Evolutionary conservation across 345 rosid genomes (phyloP).

Genomic region (Euphorbia peplus): DNA sequence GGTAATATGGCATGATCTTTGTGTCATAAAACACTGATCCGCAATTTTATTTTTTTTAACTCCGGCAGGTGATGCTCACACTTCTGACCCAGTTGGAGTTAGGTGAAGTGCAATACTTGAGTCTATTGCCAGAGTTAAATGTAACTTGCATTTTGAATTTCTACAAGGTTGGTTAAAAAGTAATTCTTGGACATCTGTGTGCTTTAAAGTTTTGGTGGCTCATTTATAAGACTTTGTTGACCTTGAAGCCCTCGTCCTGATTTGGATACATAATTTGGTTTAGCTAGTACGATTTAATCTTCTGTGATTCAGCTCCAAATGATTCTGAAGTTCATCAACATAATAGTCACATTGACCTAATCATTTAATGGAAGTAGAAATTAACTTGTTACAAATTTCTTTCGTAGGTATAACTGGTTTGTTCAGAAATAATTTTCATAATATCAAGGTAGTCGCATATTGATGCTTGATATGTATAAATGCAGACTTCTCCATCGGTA

Average conservation of each 20-base stretch:
- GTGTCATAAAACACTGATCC: conserved; percentile 6
- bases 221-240: not conserved
- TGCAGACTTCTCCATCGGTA: conserved; percentile 72
- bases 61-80: conserved; percentile 85
- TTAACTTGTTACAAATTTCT: not conserved
- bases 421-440: not conserved
- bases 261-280: conserved; percentile 3
- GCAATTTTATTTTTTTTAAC: too few relatives aligned
- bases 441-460: conserved; percentile 6
- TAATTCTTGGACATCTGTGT: not conserved
- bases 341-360: not conserved
- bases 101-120: conserved; percentile 79
- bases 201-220: conserved; percentile 5
- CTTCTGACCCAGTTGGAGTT: conserved; percentile 83
- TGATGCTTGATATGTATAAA: conserved; percentile 29
- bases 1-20: not conserved
- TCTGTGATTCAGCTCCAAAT: conserved; percentile 3
- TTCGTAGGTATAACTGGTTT: not conserved
- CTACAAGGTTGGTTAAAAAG: conserved; percentile 60
- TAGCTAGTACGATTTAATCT: not conserved
- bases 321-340: not conserved
- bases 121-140: conserved; percentile 64
- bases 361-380: not conserved
- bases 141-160: conserved; percentile 78
- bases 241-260: conserved; percentile 1